These are phyloP conservation scores for Daedaleopsis sinensis DNA, from an alignment of 768 basidiomycete genomes.

Conservation along the genomic window DNA sequence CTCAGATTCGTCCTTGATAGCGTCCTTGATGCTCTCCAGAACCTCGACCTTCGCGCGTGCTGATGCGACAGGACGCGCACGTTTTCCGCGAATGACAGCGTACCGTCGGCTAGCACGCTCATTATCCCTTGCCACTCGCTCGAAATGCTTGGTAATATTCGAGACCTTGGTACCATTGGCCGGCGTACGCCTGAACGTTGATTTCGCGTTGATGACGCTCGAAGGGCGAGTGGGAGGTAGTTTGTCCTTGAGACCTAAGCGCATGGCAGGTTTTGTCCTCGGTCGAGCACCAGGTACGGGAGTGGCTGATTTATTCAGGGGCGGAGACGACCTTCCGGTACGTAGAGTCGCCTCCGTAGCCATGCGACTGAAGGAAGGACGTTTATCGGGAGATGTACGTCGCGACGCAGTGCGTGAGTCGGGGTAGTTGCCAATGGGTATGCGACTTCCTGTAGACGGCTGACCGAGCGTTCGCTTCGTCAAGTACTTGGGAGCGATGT, in stretches of 20 bases:
- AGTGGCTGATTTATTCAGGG: conserved; percentile 40
- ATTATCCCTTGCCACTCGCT: conserved; percentile 74
- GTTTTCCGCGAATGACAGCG: conserved; percentile 82
- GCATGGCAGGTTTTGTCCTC: conserved; percentile 40
- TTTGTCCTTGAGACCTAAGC: conserved; percentile 40
- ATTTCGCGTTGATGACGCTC: conserved; percentile 46
- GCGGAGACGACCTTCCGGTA: conserved; percentile 38
- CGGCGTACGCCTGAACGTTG: conserved; percentile 56
- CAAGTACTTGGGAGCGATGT: conserved; percentile 79
- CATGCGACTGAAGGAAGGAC: conserved; percentile 30
- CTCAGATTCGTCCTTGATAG: conserved; percentile 82
- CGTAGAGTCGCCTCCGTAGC: conserved; percentile 27
- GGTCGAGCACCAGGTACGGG: conserved; percentile 34
- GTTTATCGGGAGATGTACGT: conserved; percentile 76
- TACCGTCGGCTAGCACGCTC: conserved; percentile 80
- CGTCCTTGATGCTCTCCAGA: conserved; percentile 88
- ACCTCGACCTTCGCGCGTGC: conserved; percentile 88
- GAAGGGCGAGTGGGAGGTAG: conserved; percentile 43
- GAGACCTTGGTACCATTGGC: conserved; percentile 73
- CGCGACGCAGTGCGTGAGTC: conserved; percentile 69
- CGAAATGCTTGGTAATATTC: conserved; percentile 89
- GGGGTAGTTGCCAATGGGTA: conserved; percentile 49
- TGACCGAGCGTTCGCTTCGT: conserved; percentile 51
- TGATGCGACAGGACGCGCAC: conserved; percentile 88
- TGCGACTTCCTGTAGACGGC: conserved; percentile 41